Conservation (phyloP, 306 rosid genomes). For the Fragaria iinumae region DNA sequence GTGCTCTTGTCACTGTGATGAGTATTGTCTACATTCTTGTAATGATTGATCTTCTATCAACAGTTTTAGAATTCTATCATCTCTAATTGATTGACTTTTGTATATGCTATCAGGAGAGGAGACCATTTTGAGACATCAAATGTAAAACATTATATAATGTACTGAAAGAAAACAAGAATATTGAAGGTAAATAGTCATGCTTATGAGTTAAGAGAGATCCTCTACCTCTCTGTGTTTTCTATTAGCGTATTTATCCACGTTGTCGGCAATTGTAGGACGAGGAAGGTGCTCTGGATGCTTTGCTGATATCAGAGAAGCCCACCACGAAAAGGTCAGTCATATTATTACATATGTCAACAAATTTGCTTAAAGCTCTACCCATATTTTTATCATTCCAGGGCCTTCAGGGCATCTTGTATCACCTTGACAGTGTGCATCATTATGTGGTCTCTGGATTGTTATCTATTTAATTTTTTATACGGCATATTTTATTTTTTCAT, state of each 20-base stretch:
- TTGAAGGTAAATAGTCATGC: conserved; percentile 12
- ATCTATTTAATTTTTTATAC: not conserved
- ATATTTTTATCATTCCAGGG: not conserved
- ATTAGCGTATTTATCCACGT: not conserved
- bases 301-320: not conserved
- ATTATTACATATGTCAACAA: not conserved
- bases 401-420: not conserved
- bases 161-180: conserved; percentile 31
- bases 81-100: not conserved
- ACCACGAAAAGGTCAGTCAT: conserved; percentile 10
- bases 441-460: not conserved
- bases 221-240: conserved; percentile 16
- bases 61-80: not conserved
- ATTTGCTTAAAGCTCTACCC: not conserved
- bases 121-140: conserved; percentile 18
- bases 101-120: conserved; percentile 4
- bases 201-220: conserved; percentile 37
- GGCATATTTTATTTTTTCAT: not conserved
- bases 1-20: not conserved
- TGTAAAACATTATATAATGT: conserved; percentile 8
- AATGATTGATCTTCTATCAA: not conserved
- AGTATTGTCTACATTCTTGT: not conserved
- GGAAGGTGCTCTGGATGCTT: not conserved
- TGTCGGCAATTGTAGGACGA: conserved; percentile 15
- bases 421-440: not conserved